These are phyloP conservation scores for Metschnikowia matae DNA, from an alignment of 805 yeast genomes.

Conservation along the genomic window DNA sequence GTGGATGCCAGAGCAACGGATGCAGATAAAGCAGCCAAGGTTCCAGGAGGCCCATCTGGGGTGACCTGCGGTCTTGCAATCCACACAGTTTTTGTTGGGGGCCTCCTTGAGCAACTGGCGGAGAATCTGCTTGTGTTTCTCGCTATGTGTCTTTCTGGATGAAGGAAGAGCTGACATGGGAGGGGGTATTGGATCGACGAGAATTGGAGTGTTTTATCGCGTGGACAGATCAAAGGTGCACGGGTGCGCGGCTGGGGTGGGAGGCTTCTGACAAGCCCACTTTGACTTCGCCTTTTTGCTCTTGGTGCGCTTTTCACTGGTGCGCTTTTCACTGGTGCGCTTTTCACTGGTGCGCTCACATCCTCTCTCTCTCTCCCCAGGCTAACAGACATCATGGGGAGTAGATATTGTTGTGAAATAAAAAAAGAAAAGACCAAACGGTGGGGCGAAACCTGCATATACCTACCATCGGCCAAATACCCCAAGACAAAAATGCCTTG, in stretches of 20 bases:
- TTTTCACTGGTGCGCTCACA: too few species aligned
- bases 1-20: slow-evolving; percentile 93
- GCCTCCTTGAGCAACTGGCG: slow-evolving; percentile 73
- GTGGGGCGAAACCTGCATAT: too few species aligned
- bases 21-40: slow-evolving; percentile 87
- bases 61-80: slow-evolving; percentile 83
- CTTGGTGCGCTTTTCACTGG: too few species aligned
- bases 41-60: slow-evolving; percentile 99
- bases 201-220: neutral
- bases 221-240: slow-evolving; percentile 8
- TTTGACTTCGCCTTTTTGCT: too few species aligned
- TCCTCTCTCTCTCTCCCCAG: too few species aligned
- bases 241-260: slow-evolving; percentile 7
- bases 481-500: too few species aligned
- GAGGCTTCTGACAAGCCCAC: neutral
- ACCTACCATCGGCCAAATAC: too few species aligned
- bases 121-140: slow-evolving; percentile 65
- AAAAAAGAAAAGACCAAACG: too few species aligned
- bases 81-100: slow-evolving; percentile 79
- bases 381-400: too few species aligned
- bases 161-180: slow-evolving; percentile 36
- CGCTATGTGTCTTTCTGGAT: slow-evolving; percentile 42
- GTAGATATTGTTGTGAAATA: too few species aligned
- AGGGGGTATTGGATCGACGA: neutral
- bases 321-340: too few species aligned